Conservation (phyloP, 345 rosid genomes). For the Mercurialis annua region DNA sequence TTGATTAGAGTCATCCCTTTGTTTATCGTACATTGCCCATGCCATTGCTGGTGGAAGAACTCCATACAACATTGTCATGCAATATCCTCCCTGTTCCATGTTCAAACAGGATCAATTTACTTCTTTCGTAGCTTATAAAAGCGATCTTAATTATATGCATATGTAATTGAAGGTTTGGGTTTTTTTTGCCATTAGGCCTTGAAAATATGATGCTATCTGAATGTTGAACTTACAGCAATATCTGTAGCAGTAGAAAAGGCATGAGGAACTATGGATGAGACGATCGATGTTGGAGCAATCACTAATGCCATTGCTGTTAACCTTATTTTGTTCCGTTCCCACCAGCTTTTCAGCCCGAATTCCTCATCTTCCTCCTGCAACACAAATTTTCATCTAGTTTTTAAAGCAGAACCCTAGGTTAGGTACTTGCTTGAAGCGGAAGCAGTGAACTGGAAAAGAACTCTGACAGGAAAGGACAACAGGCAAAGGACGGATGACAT, state of each 20-base stretch:
- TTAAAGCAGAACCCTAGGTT: too few relatives aligned
- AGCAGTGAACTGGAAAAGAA: too few relatives aligned
- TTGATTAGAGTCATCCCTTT: slow-evolving; percentile 11
- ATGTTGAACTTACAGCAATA: slow-evolving; percentile 44
- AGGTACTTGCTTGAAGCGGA: too few relatives aligned
- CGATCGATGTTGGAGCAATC: slow-evolving; percentile 46
- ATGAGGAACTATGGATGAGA: slow-evolving; percentile 53
- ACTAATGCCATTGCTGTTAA: slow-evolving; percentile 44
- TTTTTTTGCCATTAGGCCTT: too few relatives aligned
- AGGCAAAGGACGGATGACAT: too few relatives aligned
- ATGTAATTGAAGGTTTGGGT: neutral
- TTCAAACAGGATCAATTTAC: neutral
- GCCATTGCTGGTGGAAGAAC: slow-evolving; percentile 75
- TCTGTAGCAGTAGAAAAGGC: slow-evolving; percentile 67
- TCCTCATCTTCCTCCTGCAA: slow-evolving; percentile 21
- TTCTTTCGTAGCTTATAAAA: neutral
- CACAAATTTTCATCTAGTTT: too few relatives aligned
- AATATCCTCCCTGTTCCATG: slow-evolving; percentile 54
- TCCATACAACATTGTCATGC: slow-evolving; percentile 64
- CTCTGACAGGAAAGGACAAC: too few relatives aligned
- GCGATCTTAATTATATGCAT: too few relatives aligned
- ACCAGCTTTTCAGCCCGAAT: slow-evolving; percentile 26
- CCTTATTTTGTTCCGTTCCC: slow-evolving; percentile 39
- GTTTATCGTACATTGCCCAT: slow-evolving; percentile 40
- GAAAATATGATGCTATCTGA: too few relatives aligned